Base-by-base conservation (phyloP, 2,329 filamentous ascomycete species). In the Pyrenophora seminiperda region DNA sequence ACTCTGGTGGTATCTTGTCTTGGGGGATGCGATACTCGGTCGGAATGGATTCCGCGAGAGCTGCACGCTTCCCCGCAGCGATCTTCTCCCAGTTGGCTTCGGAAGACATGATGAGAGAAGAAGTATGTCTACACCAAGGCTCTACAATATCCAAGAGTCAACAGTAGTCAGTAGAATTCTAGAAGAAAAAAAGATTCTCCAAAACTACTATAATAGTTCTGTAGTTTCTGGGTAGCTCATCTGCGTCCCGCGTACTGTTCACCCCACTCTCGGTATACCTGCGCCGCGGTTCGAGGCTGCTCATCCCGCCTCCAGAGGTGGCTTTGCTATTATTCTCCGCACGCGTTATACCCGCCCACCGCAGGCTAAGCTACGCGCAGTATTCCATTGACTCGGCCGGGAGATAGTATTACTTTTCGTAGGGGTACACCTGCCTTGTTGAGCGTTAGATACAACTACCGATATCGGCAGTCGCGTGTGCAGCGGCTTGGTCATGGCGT, bases 21-120 rank as follows among this genome's bases (percentile, higher is more conserved):
- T 68, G 65, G 0, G 83, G 82, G 5, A 87, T 77, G 43, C 76
- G 75, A 79, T 83, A 87, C 62, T 85, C 79, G 1, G 73, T 47
- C 1, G 85, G 84, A 44, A 88, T 83, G 1, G 80, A 80, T 34
- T 72, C 71, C 47, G 75, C 65, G 7, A 81, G 65, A 7, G 66
- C 69, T 33, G 73, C 71, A 46, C 76, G 76, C 50, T 79, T 77
- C 41, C 68, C 69, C n/a, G 71, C 64, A 22, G 72, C 68, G 42
- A 78, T 75, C 52, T 73, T 70, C 40, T 72, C 69, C 81, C 81
- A 83, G 11, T 41, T 47, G n/a, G 47, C 31, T 37, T 47, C 42
- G 47, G 42, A 41, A 37, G 37, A 18, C 47, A 50, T 50, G 33
- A 19, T 34, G 22, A 5, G 10, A 37, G 38, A n/a, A 11, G 10